phyloP scores from a whole-genome alignment of 345 rosid genomes.

The Turnera subulata region DNA sequence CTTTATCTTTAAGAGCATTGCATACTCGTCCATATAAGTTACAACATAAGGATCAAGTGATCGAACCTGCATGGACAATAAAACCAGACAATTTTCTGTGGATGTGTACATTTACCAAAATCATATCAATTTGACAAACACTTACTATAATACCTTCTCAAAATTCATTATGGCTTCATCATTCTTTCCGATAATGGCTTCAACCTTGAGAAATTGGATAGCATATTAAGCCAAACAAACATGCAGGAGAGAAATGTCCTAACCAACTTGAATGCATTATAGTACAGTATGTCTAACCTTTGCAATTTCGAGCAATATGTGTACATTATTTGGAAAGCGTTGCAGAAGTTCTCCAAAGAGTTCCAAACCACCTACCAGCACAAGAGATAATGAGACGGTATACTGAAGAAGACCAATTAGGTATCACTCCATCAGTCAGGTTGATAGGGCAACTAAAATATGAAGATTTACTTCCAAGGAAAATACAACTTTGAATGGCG shows the following conservation, averaged over 20 bases:
- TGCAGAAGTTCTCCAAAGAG: conserved; percentile 75
- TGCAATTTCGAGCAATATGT: conserved; percentile 88
- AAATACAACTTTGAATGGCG: background rate
- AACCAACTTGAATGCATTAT: conserved; percentile 3
- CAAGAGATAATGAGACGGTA: conserved; percentile 6
- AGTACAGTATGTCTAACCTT: conserved; percentile 55
- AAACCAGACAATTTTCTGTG: background rate
- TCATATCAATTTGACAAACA: conserved; percentile 6
- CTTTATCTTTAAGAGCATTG: conserved; percentile 86
- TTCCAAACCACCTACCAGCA: conserved; percentile 82
- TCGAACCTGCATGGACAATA: conserved; percentile 57
- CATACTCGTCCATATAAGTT: conserved; percentile 96
- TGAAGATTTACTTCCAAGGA: background rate
- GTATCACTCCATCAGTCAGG: no score
- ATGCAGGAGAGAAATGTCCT: background rate
- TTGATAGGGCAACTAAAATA: background rate
- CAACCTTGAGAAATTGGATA: conserved; percentile 49
- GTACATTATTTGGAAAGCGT: conserved; percentile 84
- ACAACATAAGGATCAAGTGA: conserved; percentile 80
- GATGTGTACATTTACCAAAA: background rate
- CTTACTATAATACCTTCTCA: conserved; percentile 63
- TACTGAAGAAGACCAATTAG: background rate
- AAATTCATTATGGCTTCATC: conserved; percentile 87
- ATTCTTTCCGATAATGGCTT: conserved; percentile 90
- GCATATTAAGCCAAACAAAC: conserved; percentile 20